Evolutionary conservation across 768 basidiomycete species (phyloP), one percentile per base, ranked within the genome.

Genomic region (Lactifluus pinguis): DNA sequence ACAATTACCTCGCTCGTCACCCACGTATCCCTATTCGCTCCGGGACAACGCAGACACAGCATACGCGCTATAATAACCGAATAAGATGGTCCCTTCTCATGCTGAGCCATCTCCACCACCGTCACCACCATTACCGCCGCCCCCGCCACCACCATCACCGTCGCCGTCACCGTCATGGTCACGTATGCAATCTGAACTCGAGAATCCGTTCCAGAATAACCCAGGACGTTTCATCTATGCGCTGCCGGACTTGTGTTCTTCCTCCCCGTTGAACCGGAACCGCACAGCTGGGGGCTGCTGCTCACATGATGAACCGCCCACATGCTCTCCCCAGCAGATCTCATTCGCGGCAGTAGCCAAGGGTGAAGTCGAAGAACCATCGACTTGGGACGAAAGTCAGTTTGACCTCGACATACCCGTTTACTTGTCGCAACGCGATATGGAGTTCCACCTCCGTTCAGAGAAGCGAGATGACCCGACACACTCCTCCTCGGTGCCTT

Each of bases 201-300:
- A 44, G 47, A 62, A 62, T 14, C 61, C 61, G 25, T 62, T 62
- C 32, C 61, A 62, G 48, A 62, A 62, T 29, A 52, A 29, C 32
- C 52, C 56, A 2, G 61, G 56, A 10, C 61, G 2, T 17, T 62
- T 58, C 41, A 49, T 62, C 44, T 39, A 14, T 45, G 55, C 61
- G 8, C 25, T 62, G 19, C 61, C 61, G 4, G 41, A 62, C 41
- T 42, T 62, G 32, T 30, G 51, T 30, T 34, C 30, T 25, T 25
- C 25, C 6, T 25, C 21, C 34, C 14, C 6, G 10, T 25, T 1
- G 21, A 39, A n/a, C 13, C 49, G n/a, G n/a, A n/a, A 34, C 41
- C 7, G n/a, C n/a, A n/a, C 14, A 21, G 0, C 17, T 32, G 2
- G 11, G 19, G 4, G 21, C 13, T 14, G 21, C 11, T 47, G 10